Percentiles rank a stretch among this genome's conserved stretches.
phyloP scores from a whole-genome alignment of 2,329 filamentous ascomycete species.

The Teratosphaeria zuluensis region DNA sequence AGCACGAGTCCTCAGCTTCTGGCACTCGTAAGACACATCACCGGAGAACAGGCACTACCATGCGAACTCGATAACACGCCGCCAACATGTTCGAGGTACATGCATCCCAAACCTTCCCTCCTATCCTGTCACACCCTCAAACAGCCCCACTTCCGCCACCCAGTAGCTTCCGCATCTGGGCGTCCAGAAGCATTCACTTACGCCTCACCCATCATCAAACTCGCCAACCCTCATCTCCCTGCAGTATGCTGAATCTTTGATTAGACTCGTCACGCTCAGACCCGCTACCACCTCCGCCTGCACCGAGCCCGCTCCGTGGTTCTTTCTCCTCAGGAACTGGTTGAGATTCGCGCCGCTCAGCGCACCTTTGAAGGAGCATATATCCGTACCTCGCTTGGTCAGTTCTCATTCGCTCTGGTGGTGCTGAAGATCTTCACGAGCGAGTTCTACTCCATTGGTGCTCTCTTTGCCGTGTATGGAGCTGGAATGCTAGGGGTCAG shows the following conservation, averaged over 20 bases:
- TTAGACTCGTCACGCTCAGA: constrained; percentile 52
- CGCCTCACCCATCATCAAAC: not conserved
- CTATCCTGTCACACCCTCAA: not conserved
- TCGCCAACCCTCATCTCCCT: not conserved
- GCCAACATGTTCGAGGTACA: not conserved
- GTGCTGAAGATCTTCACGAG: constrained; percentile 94
- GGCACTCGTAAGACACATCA: not conserved
- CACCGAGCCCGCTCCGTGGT: constrained; percentile 78
- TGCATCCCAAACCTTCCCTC: not conserved
- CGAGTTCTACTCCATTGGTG: constrained; percentile 89
- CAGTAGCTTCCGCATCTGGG: not conserved
- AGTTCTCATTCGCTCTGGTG: constrained; percentile 90
- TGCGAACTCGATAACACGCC: not conserved
- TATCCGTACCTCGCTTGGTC: constrained; percentile 83
- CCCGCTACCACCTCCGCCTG: constrained; percentile 66
- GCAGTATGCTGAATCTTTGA: not conserved
- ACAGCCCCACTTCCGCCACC: not conserved
- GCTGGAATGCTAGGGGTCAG: constrained; percentile 74
- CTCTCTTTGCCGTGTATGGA: constrained; percentile 86
- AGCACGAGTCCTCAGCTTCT: not conserved
- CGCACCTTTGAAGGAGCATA: constrained; percentile 97
- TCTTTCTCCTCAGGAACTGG: constrained; percentile 72
- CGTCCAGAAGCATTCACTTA: not conserved
- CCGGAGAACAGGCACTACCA: not conserved
- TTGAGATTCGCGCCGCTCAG: constrained; percentile 90